Percentiles rank a stretch among this genome's conserved stretches.
These are phyloP conservation scores for Leptographium wingfieldii DNA, from an alignment of 2,329 filamentous ascomycete species.

Conservation along the genomic window DNA sequence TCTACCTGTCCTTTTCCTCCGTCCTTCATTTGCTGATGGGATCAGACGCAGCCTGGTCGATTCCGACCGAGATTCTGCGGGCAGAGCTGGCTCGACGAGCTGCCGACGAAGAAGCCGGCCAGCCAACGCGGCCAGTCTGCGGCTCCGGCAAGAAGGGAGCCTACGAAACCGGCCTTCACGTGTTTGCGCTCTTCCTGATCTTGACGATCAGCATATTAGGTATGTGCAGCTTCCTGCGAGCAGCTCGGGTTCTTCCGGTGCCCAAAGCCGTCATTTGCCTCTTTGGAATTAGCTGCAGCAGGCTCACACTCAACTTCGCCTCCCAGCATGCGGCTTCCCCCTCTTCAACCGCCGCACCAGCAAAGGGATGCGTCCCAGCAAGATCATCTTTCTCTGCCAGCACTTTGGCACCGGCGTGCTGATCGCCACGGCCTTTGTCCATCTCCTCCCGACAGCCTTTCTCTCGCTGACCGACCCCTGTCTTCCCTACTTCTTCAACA, in stretches of 20 bases:
- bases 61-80: conserved; percentile 38
- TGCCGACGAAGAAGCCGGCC: conserved; percentile 18
- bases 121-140: conserved; percentile 31
- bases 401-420: conserved; percentile 75
- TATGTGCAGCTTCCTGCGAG: not conserved
- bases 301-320: not conserved
- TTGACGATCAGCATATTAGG: conserved; percentile 36
- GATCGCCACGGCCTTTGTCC: conserved; percentile 78
- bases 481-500: conserved; percentile 66
- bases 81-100: conserved; percentile 40
- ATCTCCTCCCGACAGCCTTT: conserved; percentile 58
- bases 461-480: conserved; percentile 54
- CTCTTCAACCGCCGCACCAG: conserved; percentile 48
- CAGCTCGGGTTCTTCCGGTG: too few relatives aligned
- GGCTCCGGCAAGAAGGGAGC: conserved; percentile 37
- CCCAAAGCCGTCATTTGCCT: not conserved
- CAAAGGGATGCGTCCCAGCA: conserved; percentile 43
- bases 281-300: not conserved
- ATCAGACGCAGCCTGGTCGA: conserved; percentile 29
- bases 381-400: conserved; percentile 52
- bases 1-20: not conserved
- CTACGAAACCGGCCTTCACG: conserved; percentile 56
- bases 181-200: conserved; percentile 56
- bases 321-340: conserved; percentile 50
- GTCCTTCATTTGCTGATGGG: not conserved